A percentile compares a stretch with the other conserved stretches of the same genome.
Evolutionary conservation across 768 basidiomycete genomes (phyloP).

Genomic region (Termitomyces sp.): DNA sequence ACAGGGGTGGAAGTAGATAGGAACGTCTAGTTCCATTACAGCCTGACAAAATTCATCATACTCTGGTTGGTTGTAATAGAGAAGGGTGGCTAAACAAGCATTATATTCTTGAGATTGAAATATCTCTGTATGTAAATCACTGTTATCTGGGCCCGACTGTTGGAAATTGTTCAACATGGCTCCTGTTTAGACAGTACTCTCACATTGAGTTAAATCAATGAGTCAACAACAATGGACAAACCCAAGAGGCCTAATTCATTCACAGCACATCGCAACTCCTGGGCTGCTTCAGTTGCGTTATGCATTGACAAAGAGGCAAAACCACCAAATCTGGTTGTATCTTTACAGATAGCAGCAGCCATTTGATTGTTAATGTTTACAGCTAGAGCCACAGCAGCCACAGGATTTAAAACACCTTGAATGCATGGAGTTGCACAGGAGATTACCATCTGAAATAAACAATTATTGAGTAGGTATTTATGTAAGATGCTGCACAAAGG

Average conservation of each 20-base stretch:
- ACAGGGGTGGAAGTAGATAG: slow-evolving; percentile 33
- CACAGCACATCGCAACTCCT: slow-evolving; percentile 34
- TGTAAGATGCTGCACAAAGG: neutral
- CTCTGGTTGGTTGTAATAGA: slow-evolving; percentile 32
- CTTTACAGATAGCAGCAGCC: slow-evolving; percentile 30
- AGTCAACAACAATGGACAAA: neutral
- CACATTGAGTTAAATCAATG: neutral
- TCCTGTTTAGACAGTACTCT: slow-evolving; percentile 13
- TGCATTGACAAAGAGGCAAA: slow-evolving; percentile 40
- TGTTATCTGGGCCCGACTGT: slow-evolving; percentile 32
- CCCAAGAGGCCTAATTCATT: slow-evolving; percentile 34
- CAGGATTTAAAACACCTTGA: slow-evolving; percentile 31
- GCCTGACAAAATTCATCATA: slow-evolving; percentile 33
- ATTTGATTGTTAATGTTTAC: slow-evolving; percentile 29
- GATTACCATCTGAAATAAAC: slow-evolving; percentile 27
- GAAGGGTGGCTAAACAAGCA: slow-evolving; percentile 22
- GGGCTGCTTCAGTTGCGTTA: slow-evolving; percentile 33
- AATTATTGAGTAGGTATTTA: neutral
- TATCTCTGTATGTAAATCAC: slow-evolving; percentile 13
- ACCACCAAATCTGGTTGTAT: slow-evolving; percentile 33
- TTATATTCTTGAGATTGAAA: neutral
- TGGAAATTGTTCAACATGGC: slow-evolving; percentile 40
- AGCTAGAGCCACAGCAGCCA: slow-evolving; percentile 26
- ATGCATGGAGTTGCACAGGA: slow-evolving; percentile 32
- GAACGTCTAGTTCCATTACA: slow-evolving; percentile 31